Evolutionary conservation across 805 yeast species (phyloP).

Genomic region (Ogataea trehalophila): DNA sequence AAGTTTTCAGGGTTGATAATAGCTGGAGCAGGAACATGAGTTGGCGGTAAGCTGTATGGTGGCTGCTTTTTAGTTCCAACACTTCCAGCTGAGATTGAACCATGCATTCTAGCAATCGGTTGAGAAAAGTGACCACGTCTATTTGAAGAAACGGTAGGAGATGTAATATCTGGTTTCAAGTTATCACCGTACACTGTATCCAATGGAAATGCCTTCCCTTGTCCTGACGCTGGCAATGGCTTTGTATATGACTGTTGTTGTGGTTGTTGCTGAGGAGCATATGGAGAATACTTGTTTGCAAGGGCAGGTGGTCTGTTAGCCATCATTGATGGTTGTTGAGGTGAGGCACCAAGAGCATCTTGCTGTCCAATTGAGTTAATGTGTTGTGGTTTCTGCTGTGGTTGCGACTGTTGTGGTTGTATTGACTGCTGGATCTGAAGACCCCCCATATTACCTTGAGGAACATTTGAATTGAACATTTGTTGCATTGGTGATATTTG

Average conservation of each 20-base stretch:
- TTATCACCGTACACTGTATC: conserved; percentile 19
- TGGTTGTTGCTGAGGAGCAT: conserved; percentile 7
- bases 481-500: conserved; percentile 15
- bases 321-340: neutral
- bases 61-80: neutral
- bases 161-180: conserved; percentile 13
- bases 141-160: conserved; percentile 7
- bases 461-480: conserved; percentile 10
- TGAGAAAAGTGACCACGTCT: conserved; percentile 16
- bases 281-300: conserved; percentile 16
- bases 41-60: conserved; percentile 1
- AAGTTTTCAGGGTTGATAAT: conserved; percentile 51
- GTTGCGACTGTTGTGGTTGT: conserved; percentile 3
- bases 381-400: no score
- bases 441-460: neutral
- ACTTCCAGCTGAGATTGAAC: neutral
- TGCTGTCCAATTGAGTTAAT: neutral
- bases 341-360: neutral
- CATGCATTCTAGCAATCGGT: conserved; percentile 3
- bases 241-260: neutral
- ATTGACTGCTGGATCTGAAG: conserved; percentile 1
- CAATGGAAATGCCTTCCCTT: conserved; percentile 8
- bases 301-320: neutral
- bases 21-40: conserved; percentile 30
- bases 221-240: neutral